phyloP scores from a whole-genome alignment of 148 eudicot species.

The Vaccinium darrowii region DNA sequence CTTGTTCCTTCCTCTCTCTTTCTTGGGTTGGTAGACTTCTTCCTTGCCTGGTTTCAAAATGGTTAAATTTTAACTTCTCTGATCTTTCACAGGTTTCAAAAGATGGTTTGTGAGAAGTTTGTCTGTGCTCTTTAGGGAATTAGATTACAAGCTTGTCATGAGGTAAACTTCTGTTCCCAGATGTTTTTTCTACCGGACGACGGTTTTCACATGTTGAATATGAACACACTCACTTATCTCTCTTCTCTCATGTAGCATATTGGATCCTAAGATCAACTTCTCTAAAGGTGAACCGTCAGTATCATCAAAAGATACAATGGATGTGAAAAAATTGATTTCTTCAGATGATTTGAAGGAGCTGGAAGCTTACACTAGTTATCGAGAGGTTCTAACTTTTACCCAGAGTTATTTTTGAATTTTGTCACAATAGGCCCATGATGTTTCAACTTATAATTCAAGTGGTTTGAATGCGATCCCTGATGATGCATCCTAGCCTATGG shows the following conservation, averaged over 20 bases:
- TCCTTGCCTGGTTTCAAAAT: background rate
- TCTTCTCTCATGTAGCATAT: constrained; percentile 8
- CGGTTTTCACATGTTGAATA: background rate
- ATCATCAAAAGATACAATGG: background rate
- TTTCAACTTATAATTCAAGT: background rate
- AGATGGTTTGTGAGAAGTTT: background rate
- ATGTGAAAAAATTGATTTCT: background rate
- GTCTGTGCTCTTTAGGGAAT: constrained; percentile 3
- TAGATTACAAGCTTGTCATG: constrained; percentile 23
- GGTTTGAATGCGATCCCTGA: background rate
- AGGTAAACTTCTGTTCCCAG: constrained; percentile 7
- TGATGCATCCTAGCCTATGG: background rate
- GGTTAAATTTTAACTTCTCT: background rate
- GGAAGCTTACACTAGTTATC: constrained; percentile 15
- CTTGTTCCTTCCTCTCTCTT: background rate
- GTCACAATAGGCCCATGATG: background rate
- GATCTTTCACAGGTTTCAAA: constrained; percentile 16
- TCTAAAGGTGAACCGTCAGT: constrained; percentile 2
- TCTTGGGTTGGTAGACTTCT: background rate
- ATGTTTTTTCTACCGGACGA: background rate
- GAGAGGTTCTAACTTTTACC: constrained; percentile 2
- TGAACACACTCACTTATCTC: background rate
- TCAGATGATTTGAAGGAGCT: constrained; percentile 7
- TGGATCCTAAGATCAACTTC: constrained; percentile 18
- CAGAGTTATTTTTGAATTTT: background rate